Percentiles rank a stretch among this genome's conserved stretches.
Evolutionary conservation across 805 yeast genomes (phyloP).

Genomic region (Barnettozyma sucrosica): DNA sequence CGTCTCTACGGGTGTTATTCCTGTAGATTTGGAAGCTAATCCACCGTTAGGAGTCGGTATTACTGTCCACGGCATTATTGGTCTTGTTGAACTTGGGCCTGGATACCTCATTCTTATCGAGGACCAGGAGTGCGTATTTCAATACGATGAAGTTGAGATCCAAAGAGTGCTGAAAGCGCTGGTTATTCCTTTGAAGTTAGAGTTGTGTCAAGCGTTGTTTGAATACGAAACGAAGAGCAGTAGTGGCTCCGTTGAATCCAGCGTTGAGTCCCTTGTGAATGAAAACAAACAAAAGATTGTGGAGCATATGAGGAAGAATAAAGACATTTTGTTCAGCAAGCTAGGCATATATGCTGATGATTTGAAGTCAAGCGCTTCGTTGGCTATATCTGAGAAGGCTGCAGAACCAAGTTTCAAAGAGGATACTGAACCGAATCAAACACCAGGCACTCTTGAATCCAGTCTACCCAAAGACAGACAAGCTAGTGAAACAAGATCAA

Average conservation of each 20-base stretch:
- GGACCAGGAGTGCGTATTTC: conserved; percentile 14
- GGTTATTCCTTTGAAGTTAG: conserved; percentile 22
- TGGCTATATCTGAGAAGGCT: conserved; percentile 15
- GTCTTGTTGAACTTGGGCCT: conserved; percentile 22
- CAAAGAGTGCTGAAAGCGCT: conserved; percentile 17
- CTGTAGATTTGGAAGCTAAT: neutral
- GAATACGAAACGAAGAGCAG: neutral
- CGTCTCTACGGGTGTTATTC: neutral
- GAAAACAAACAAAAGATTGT: neutral
- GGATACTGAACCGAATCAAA: neutral
- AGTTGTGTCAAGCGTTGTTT: conserved; percentile 16
- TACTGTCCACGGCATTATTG: conserved; percentile 16
- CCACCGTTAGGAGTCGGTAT: conserved; percentile 8
- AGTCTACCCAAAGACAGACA: conserved; percentile 2
- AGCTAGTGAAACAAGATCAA: conserved; percentile 10
- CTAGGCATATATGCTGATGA: conserved; percentile 25
- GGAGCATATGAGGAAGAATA: conserved; percentile 13
- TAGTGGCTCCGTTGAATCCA: neutral
- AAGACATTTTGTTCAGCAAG: conserved; percentile 22
- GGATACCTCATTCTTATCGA: conserved; percentile 20
- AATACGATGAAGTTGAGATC: conserved; percentile 12
- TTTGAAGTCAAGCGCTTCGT: conserved; percentile 22
- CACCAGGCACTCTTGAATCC: neutral
- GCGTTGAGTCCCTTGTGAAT: neutral
- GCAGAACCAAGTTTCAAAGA: conserved; percentile 10